Percentiles rank a stretch among this genome's conserved stretches.
phyloP scores from a whole-genome alignment of 441 rosid genomes.

The Gossypium laxum region DNA sequence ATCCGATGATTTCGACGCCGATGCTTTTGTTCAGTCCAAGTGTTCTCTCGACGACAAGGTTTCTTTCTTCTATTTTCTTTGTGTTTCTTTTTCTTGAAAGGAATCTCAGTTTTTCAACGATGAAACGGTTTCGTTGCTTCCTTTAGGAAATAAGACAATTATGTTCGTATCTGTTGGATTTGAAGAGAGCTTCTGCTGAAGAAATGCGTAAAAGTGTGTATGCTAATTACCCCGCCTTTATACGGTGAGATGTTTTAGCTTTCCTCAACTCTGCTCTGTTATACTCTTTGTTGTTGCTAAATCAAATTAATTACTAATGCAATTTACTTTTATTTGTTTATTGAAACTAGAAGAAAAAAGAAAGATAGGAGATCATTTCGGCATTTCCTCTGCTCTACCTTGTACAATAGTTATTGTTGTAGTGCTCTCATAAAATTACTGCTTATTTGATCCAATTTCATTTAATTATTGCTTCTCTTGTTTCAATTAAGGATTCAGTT shows the following conservation, averaged over 20 bases:
- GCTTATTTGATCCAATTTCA: neutral
- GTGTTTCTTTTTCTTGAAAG: neutral
- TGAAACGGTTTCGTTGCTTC: neutral
- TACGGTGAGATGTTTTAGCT: slow-evolving; percentile 40
- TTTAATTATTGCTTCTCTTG: neutral
- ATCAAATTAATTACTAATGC: neutral
- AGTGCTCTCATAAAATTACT: neutral
- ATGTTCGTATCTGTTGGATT: slow-evolving; percentile 69
- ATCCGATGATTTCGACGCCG: slow-evolving; percentile 86
- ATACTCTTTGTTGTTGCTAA: neutral
- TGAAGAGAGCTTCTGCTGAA: slow-evolving; percentile 94
- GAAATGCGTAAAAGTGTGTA: slow-evolving; percentile 96
- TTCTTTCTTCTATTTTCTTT: neutral
- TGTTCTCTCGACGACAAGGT: slow-evolving; percentile 95
- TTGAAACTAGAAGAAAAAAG: neutral
- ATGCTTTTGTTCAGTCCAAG: slow-evolving; percentile 77
- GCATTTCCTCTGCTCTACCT: neutral
- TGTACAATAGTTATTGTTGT: neutral
- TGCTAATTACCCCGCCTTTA: slow-evolving; percentile 92
- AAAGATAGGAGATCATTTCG: neutral
- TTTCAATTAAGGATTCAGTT: neutral
- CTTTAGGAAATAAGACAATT: slow-evolving; percentile 61
- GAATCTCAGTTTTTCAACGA: neutral
- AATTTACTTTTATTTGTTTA: neutral
- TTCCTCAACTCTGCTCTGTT: neutral